Evolutionary conservation across 2,329 filamentous ascomycete genomes (phyloP), one percentile per base, ranked within the genome.

Genomic region (Fusarium sp.): DNA sequence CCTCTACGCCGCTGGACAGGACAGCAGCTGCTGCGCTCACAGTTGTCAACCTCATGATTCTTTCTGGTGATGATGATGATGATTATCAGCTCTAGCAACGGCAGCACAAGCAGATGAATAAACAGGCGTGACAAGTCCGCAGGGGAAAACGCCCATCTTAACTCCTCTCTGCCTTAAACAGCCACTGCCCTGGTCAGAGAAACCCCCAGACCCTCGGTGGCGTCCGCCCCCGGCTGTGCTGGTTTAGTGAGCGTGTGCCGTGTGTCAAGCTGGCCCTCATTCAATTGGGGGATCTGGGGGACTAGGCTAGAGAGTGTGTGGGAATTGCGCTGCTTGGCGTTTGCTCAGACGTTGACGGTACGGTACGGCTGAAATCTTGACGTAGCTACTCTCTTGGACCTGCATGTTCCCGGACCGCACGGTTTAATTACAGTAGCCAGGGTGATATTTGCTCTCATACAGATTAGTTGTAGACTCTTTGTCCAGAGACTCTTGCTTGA

Each of bases 21-120:
- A 63, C 33, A 15, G 53, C 63, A 6, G 53, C 52, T 9, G 54
- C 57, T 21, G 50, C 46, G 15, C 47, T 59, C 53, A 67, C 52
- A 43, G 58, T 66, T 5, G 65, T 67, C 68, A 65, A 70, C 51
- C 68, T 67, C 68, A 70, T 70, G 29, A 38, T 55, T 19, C 14
- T 10, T 38, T 56, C n/a, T 57, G 33, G 19, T 52, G 46, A 19
- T 52, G 46, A 57, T 52, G 46, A 19, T 52, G 46, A 57, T 58
- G 15, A 21, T 21, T 23, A 14, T 14, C 13, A 27, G 4, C 35
- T 15, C 31, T 35, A 54, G 38, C 49, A 6, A 23, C 19, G 6
- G 14, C 41, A 25, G 47, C 23, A 25, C 11, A 7, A 32, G 6
- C 11, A n/a, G n/a, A 14, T 19, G 19, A 19, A 19, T 19, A 19